Conservation (phyloP, 768 basidiomycete genomes). For the Boletus tylopilopsis region DNA sequence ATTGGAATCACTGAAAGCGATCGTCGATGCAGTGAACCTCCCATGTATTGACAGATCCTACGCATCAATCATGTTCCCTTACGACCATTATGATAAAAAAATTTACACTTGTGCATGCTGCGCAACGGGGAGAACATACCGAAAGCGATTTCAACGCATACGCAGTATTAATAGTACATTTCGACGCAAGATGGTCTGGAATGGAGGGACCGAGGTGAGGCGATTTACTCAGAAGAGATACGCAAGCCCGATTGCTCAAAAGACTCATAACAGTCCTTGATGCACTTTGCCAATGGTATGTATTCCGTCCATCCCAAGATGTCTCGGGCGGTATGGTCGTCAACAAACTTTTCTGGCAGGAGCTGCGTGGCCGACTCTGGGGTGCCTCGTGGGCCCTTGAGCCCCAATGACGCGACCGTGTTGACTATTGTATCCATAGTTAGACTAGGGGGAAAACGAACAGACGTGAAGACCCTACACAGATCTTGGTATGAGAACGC, state of each 20-base stretch:
- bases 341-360: background rate
- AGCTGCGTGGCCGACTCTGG: background rate
- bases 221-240: background rate
- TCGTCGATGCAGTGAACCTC: too few species aligned
- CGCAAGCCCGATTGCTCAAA: background rate
- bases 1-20: too few species aligned
- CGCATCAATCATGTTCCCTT: too few species aligned
- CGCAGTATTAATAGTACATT: too few species aligned
- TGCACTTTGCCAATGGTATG: background rate
- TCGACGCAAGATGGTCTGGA: too few species aligned
- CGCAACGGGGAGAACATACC: too few species aligned
- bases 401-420: background rate
- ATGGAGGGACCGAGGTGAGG: too few species aligned
- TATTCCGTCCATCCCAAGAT: slow-evolving; percentile 1
- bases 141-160: background rate
- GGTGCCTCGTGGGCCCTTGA: background rate
- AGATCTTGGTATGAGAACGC: background rate
- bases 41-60: too few species aligned
- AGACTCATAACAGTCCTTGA: background rate
- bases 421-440: background rate
- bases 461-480: background rate
- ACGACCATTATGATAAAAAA: too few species aligned
- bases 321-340: background rate
- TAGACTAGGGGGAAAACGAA: background rate
- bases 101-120: too few species aligned